phyloP scores from a whole-genome alignment of 2,329 filamentous ascomycete genomes.

The Aspergillus tamarii region DNA sequence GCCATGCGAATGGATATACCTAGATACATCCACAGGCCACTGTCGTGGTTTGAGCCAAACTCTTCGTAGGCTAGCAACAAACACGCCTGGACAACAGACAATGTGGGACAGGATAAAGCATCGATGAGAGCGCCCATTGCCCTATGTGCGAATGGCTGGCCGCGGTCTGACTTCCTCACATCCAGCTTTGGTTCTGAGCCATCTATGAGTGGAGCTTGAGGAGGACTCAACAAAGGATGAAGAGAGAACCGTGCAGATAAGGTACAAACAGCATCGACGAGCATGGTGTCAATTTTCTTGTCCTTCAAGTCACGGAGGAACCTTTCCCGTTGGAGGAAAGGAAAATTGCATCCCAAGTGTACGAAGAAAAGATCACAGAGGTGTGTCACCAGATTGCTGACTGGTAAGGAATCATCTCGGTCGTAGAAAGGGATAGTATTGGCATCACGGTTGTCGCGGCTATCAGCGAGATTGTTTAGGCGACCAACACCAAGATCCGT shows the following conservation, averaged over 20 bases:
- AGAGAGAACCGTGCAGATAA: conserved; percentile 78
- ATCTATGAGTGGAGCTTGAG: conserved; percentile 56
- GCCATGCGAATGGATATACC: conserved; percentile 85
- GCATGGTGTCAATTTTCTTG: conserved; percentile 78
- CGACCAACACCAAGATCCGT: conserved; percentile 23
- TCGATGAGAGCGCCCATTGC: conserved; percentile 83
- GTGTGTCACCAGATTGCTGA: conserved; percentile 74
- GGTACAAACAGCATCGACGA: conserved; percentile 85
- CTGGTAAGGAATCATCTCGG: conserved; percentile 67
- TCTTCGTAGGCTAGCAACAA: conserved; percentile 85
- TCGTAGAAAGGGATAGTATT: conserved; percentile 73
- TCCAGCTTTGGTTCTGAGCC: conserved; percentile 35
- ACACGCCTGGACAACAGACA: conserved; percentile 82
- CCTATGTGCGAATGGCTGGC: conserved; percentile 76
- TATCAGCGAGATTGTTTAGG: conserved; percentile 26
- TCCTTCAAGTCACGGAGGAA: conserved; percentile 78
- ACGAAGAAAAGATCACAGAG: conserved; percentile 80
- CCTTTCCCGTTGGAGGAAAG: conserved; percentile 73
- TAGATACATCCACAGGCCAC: conserved; percentile 90
- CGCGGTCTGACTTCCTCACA: conserved; percentile 65
- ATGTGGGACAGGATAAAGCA: conserved; percentile 78
- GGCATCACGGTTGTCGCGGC: conserved; percentile 35
- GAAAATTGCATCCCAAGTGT: conserved; percentile 83
- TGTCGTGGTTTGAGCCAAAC: conserved; percentile 86
- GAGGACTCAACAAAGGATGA: conserved; percentile 55